Evolutionary conservation across 768 basidiomycete species (phyloP).

Genomic region (Panaeolus cyanescens): DNA sequence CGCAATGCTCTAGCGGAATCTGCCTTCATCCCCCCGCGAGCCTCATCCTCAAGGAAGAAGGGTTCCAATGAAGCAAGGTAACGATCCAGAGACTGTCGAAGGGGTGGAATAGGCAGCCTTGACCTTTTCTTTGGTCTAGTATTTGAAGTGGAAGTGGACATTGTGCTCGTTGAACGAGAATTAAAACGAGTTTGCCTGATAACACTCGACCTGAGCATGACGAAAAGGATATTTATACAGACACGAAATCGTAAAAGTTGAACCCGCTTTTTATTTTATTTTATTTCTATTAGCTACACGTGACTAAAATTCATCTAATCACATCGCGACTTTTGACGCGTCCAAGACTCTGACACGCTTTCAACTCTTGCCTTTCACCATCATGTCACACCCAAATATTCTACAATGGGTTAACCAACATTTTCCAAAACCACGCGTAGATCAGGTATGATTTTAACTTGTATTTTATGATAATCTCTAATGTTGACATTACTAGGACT

Average conservation of each 20-base stretch:
- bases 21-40: conserved; percentile 53
- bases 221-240: not conserved
- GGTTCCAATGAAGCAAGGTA: conserved; percentile 83
- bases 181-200: conserved; percentile 19
- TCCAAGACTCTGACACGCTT: conserved; percentile 1
- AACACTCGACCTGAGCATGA: conserved; percentile 25
- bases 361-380: conserved; percentile 11
- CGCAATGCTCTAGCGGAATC: conserved; percentile 54
- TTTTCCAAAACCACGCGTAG: conserved; percentile 65
- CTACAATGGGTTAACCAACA: conserved; percentile 52
- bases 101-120: conserved; percentile 81
- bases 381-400: conserved; percentile 35
- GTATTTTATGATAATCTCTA: not conserved
- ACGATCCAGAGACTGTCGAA: conserved; percentile 70
- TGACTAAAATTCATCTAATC: conserved; percentile 23
- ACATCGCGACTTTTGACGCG: conserved; percentile 14
- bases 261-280: too few species aligned
- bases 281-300: too few species aligned
- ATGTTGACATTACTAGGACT: conserved; percentile 50
- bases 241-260: too few species aligned
- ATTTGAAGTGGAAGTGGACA: conserved; percentile 7
- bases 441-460: conserved; percentile 46
- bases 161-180: conserved; percentile 20
- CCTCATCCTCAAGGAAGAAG: conserved; percentile 74
- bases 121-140: conserved; percentile 42